Percentiles rank a stretch among this genome's conserved stretches.
phyloP scores from a whole-genome alignment of 192 early-diverging fungal genomes.

The Coemansia sp. region DNA sequence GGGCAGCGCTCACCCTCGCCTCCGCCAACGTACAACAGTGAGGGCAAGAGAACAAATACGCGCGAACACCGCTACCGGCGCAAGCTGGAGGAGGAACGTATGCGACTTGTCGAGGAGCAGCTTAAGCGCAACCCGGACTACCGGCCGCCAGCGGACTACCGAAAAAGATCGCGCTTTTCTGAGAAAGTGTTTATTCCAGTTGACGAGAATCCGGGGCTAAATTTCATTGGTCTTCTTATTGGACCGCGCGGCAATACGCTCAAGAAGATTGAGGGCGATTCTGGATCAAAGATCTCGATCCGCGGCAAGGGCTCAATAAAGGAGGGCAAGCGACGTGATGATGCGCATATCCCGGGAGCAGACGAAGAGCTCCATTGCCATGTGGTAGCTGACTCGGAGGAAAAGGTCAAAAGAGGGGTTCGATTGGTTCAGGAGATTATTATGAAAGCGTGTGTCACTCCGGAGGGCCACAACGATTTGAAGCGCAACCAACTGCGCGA shows the following conservation, averaged over 20 bases:
- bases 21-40: conserved; percentile 85
- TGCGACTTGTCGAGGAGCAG: conserved; percentile 80
- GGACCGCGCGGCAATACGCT: conserved; percentile 97
- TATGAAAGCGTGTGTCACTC: conserved; percentile 86
- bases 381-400: conserved; percentile 86
- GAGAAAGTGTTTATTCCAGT: conserved; percentile 97
- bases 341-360: conserved; percentile 60
- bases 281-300: conserved; percentile 95
- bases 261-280: conserved; percentile 93
- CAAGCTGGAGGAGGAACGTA: conserved; percentile 91
- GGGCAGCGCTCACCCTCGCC: conserved; percentile 90
- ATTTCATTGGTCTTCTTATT: conserved; percentile 96
- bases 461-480: conserved; percentile 94
- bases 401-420: conserved; percentile 82
- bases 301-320: conserved; percentile 95
- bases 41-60: conserved; percentile 96
- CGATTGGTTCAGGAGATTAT: conserved; percentile 91
- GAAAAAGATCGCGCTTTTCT: conserved; percentile 73
- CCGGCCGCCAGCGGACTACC: conserved; percentile 91
- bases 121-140: conserved; percentile 76
- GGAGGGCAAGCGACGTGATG: conserved; percentile 80
- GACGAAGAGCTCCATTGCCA: conserved; percentile 91
- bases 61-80: conserved; percentile 89
- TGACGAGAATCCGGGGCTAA: conserved; percentile 94
- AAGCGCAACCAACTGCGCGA: conserved; percentile 95